Base-by-base conservation (phyloP, 768 basidiomycete genomes). In the Termitomyces sp. region DNA sequence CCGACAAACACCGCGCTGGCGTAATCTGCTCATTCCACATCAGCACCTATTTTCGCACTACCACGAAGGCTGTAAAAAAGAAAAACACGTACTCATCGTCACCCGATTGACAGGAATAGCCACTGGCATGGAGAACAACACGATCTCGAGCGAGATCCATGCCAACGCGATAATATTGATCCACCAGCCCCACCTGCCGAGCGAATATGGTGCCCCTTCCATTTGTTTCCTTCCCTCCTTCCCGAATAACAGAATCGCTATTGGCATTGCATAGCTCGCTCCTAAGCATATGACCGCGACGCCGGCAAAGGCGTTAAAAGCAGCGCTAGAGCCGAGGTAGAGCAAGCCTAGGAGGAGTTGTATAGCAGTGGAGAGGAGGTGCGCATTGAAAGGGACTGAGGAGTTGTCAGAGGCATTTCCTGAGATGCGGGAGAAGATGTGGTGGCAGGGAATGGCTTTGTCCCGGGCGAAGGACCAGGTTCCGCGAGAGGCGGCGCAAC, bases 401-500 rank as follows among this genome's bases (percentile, higher is more conserved):
- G 71, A 65, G 7, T 72, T 56, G 37, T 67, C 60, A 36, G 63
- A 64, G 26, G 71, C 65, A 42, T 71, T 57, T 8, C 69, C 66
- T 48, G 74, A 73, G 62, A 87, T 74, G 46, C 70, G 71, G 5
- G 78, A 69, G 72, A 86, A 86, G 55, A 72, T 64, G 12, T 58
- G 53, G 37, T 80, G 76, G 44, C 80, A 76, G 2, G 85, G 87
- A 41, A 88, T 81, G 1, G 82, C 87, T 58, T 77, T 78, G 70
- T 88, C 87, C 2, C 87, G 77, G 0, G 85, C 82, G 65, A 88
- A 88, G 48, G 82, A 82, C 87, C 86, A 88, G 2, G 86, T 87
- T 36, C 83, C 82, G 24, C 86, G 81, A 16, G 85, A 87, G 39
- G 86, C 82, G 8, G 85, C 85, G 53, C 83, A 85, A 39, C 80